phyloP scores from a whole-genome alignment of 2,329 filamentous ascomycete genomes.

The Metarhizium brunneum region DNA sequence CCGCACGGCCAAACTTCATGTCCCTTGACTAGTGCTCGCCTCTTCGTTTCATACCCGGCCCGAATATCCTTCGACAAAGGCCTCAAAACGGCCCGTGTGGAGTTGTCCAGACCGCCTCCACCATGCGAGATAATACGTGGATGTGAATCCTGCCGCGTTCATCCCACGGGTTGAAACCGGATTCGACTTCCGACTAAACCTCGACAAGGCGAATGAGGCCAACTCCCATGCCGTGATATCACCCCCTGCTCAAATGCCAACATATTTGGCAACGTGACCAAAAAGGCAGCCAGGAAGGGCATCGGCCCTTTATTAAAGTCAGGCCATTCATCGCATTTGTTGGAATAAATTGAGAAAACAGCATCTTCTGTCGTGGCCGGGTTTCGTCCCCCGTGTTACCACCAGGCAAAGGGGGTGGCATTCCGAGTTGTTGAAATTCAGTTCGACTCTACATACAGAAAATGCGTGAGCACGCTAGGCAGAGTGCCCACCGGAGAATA shows the following conservation, averaged over 20 bases:
- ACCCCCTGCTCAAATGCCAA: background rate
- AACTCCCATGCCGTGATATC: background rate
- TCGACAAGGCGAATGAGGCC: background rate
- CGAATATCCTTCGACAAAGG: background rate
- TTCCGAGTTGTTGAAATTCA: background rate
- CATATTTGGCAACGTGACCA: background rate
- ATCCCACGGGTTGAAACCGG: background rate
- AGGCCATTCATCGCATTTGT: conserved; percentile 2
- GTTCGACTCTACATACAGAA: background rate
- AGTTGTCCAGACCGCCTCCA: background rate
- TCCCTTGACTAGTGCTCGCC: background rate
- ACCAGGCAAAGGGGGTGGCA: background rate
- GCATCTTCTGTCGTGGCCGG: conserved; percentile 3
- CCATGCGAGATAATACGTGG: background rate
- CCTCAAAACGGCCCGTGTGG: background rate
- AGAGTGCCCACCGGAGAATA: background rate
- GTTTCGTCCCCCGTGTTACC: conserved; percentile 5
- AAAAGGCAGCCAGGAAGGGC: background rate
- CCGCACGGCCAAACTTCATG: background rate
- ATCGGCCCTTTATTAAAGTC: conserved; percentile 9
- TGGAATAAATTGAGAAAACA: conserved; percentile 3
- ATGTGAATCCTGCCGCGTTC: background rate
- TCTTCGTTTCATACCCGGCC: background rate
- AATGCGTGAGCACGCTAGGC: background rate
- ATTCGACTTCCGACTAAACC: background rate